A percentile compares a stretch with the other conserved stretches of the same genome.
These are phyloP conservation scores for Exsudoporus floridanus DNA, from an alignment of 1,284 basidiomycete genomes.

Conservation along the genomic window DNA sequence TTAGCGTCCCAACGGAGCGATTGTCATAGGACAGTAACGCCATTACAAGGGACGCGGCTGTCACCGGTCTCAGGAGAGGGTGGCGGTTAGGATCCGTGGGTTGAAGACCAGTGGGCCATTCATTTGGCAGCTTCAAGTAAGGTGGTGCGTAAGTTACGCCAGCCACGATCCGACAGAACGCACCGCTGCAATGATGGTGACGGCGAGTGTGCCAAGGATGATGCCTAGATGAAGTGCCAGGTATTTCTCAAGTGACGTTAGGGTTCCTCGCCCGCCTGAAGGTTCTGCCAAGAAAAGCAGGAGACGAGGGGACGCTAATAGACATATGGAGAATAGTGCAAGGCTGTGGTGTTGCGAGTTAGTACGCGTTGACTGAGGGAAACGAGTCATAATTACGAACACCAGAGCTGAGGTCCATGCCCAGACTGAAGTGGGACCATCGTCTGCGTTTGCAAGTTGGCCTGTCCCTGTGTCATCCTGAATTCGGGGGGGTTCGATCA, in stretches of 20 bases:
- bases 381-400: slow-evolving; percentile 32
- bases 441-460: neutral
- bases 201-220: slow-evolving; percentile 50
- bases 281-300: slow-evolving; percentile 60
- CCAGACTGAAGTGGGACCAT: slow-evolving; percentile 41
- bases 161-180: slow-evolving; percentile 9
- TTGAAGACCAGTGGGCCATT: slow-evolving; percentile 34
- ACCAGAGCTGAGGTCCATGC: slow-evolving; percentile 45
- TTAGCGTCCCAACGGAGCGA: slow-evolving; percentile 53
- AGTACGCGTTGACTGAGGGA: neutral
- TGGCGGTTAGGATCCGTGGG: slow-evolving; percentile 40
- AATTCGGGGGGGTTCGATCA: slow-evolving; percentile 4
- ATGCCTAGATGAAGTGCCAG: slow-evolving; percentile 63
- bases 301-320: slow-evolving; percentile 57
- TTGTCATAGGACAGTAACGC: slow-evolving; percentile 69
- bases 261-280: slow-evolving; percentile 40
- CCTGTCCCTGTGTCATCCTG: slow-evolving; percentile 1
- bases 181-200: slow-evolving; percentile 62
- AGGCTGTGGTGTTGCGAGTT: slow-evolving; percentile 37
- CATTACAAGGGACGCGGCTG: slow-evolving; percentile 49
- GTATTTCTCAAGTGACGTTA: slow-evolving; percentile 68
- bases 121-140: slow-evolving; percentile 43
- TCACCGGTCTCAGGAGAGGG: slow-evolving; percentile 62
- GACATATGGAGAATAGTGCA: slow-evolving; percentile 42
- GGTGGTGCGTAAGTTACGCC: slow-evolving; percentile 2